Conservation (phyloP, 2,329 filamentous ascomycete genomes). For the Hypoxylon sp. region DNA sequence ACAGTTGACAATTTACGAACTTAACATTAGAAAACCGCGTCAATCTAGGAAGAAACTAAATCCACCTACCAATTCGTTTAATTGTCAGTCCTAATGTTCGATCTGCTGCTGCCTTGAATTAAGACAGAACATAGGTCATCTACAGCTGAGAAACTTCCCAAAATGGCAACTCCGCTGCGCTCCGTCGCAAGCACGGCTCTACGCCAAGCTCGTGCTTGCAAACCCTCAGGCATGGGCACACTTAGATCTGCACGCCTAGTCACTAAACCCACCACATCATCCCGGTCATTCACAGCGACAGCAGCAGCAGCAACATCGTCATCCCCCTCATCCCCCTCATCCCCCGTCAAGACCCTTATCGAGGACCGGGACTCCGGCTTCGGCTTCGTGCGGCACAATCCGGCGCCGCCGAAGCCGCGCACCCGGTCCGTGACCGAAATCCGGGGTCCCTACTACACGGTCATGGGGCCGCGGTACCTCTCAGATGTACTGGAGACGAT, state of each 20-base stretch:
- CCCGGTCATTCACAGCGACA: conserved; percentile 26
- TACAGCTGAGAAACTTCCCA: conserved; percentile 15
- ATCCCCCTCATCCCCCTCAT: background rate
- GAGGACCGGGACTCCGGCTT: conserved; percentile 64
- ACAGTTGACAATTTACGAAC: background rate
- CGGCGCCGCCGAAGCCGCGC: conserved; percentile 63
- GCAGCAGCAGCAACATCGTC: conserved; percentile 5
- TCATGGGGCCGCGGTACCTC: conserved; percentile 67
- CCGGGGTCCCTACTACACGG: conserved; percentile 68
- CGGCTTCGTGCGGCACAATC: conserved; percentile 66
- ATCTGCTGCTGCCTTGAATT: background rate
- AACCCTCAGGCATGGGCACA: background rate
- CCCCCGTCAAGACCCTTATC: conserved; percentile 55
- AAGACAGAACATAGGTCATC: background rate
- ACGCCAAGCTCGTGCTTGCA: conserved; percentile 21
- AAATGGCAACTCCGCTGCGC: conserved; percentile 40
- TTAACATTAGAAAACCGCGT: background rate
- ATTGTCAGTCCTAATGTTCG: background rate
- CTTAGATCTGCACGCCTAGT: background rate
- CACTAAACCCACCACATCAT: background rate
- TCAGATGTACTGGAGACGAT: conserved; percentile 69
- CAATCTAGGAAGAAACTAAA: background rate
- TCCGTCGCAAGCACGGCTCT: conserved; percentile 30
- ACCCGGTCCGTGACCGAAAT: conserved; percentile 68
- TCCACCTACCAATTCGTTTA: background rate